Percentiles rank a stretch among this genome's conserved stretches.
These are phyloP conservation scores for Geotrichum carabidarum DNA, from an alignment of 1,139 yeast genomes.

Conservation along the genomic window DNA sequence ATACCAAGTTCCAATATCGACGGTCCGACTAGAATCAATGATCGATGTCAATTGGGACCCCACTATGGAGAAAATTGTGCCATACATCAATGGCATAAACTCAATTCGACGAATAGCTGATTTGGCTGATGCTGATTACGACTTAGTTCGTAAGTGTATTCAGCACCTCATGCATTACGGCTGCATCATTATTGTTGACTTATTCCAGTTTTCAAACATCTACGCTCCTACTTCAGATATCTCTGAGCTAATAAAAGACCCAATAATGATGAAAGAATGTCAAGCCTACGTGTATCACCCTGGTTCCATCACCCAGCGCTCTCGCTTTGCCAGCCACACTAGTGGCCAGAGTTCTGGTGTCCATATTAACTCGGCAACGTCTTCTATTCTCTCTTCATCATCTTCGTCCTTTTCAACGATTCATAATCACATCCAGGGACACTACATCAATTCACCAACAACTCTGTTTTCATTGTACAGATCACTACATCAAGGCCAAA, in stretches of 20 bases:
- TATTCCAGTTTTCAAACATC: slow-evolving; percentile 81
- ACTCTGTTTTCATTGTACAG: slow-evolving; percentile 70
- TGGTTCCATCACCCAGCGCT: slow-evolving; percentile 2
- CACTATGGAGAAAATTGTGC: slow-evolving; percentile 81
- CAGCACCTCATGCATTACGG: slow-evolving; percentile 88
- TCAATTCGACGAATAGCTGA: slow-evolving; percentile 73
- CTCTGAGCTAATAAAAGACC: slow-evolving; percentile 58
- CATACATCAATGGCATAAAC: slow-evolving; percentile 82
- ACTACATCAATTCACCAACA: slow-evolving; percentile 37
- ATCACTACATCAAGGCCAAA: slow-evolving; percentile 71
- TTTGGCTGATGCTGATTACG: slow-evolving; percentile 74
- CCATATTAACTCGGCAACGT: slow-evolving; percentile 20
- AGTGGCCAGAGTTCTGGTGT: slow-evolving; percentile 2
- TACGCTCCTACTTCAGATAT: slow-evolving; percentile 86
- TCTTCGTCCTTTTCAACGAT: slow-evolving; percentile 15
- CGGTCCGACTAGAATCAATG: slow-evolving; percentile 63
- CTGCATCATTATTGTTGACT: slow-evolving; percentile 74
- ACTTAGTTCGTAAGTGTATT: slow-evolving; percentile 76
- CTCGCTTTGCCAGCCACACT: slow-evolving; percentile 1
- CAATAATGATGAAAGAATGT: slow-evolving; percentile 73
- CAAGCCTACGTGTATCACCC: slow-evolving; percentile 60
- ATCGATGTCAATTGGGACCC: slow-evolving; percentile 97
- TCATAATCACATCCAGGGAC: slow-evolving; percentile 10
- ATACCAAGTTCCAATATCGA: slow-evolving; percentile 81
- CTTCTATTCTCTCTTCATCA: slow-evolving; percentile 24